Base-by-base conservation (phyloP, 257 asterid genomes). In the Voacanga thouarsii region DNA sequence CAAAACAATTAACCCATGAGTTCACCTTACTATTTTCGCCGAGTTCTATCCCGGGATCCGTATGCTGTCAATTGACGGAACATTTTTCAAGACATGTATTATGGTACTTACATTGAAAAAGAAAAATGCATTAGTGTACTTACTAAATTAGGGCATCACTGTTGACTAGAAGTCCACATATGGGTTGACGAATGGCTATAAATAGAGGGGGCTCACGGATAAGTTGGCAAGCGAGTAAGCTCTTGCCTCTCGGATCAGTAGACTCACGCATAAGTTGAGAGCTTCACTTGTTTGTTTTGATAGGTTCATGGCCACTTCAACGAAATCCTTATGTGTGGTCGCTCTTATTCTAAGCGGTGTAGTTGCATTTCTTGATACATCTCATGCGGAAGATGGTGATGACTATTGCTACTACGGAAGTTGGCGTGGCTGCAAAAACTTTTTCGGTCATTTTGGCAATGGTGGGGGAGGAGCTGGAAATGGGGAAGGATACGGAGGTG, bases 351-450 rank as follows among this genome's bases (percentile, higher is more conserved):
- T 81, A 16, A 37, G 78, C 81, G 56, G 72, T 49, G 49, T 64
- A 14, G 33, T 81, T 68, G 63, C 41, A 6, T 71, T 56, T 24
- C 41, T 41, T 44, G 78, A 57, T 45, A 18, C 55, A 16, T 72
- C 33, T 0, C 49, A 3, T 43, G 81, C 78, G 1, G 71, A 76
- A 57, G 78, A 69, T 77, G 81, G 63, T 69, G 74, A 76, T 76
- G 81, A 77, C 74, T 77, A 59, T 65, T 81, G 84, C 41, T n/a
- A 61, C 69, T 76, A 76, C 74, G 63, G 50, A 67, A 68, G 47
- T 24, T 71, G 84, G 81, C 84, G 56, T 71, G 84, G 75, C 11
- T 81, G 84, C 63, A 77, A 64, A 7, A 77, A 72, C 45, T 80
- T 70, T 75, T 70, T 12, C 44, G 39, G 71, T 50, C 65, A 44